Evolutionary conservation across 371 early-diverging fungal genomes (phyloP).

Genomic region (Haplosporangium sp.): DNA sequence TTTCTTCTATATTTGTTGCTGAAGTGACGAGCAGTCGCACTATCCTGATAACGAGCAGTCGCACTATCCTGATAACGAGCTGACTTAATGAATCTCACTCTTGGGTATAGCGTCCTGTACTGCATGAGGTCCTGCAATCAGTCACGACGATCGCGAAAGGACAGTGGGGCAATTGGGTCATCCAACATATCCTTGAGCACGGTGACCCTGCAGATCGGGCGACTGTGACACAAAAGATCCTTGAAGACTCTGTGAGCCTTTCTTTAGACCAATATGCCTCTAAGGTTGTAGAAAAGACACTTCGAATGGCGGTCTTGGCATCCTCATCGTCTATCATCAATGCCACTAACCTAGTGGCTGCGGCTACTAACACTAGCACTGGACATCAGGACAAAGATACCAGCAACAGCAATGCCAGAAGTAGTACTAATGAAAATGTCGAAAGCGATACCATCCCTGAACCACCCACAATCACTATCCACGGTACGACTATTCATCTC

Average conservation of each 20-base stretch:
- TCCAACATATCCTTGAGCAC: slow-evolving; percentile 79
- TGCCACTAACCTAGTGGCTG: background rate
- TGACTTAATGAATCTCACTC: background rate
- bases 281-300: slow-evolving; percentile 81
- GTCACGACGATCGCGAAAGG: slow-evolving; percentile 73
- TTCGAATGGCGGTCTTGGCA: slow-evolving; percentile 65
- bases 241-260: slow-evolving; percentile 62
- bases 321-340: background rate
- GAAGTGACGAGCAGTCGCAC: background rate
- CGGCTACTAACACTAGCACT: background rate
- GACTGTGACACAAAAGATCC: slow-evolving; percentile 61
- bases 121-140: slow-evolving; percentile 69
- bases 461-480: slow-evolving; percentile 22
- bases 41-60: background rate
- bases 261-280: slow-evolving; percentile 81
- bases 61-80: too few relatives aligned
- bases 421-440: too few relatives aligned
- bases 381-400: background rate
- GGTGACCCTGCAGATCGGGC: slow-evolving; percentile 66
- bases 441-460: background rate
- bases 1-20: background rate
- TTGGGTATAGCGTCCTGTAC: slow-evolving; percentile 58
- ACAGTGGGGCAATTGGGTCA: slow-evolving; percentile 88
- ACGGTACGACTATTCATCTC: slow-evolving; percentile 23
- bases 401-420: background rate